Evolutionary conservation across 2,329 filamentous ascomycete genomes (phyloP).

Genomic region (Cladophialophora chaetospira): DNA sequence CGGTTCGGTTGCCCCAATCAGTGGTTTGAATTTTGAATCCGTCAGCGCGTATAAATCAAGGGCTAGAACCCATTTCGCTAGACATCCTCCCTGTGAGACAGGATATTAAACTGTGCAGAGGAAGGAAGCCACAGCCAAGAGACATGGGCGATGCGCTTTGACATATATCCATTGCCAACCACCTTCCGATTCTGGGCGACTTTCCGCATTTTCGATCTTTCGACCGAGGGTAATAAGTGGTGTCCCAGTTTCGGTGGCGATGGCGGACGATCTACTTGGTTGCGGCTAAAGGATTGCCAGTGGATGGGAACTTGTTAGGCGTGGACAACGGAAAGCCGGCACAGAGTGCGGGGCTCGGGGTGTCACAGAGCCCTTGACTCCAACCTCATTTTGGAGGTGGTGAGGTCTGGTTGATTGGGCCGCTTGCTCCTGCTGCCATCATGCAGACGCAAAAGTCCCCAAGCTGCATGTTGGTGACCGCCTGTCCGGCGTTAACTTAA

Average conservation of each 20-base stretch:
- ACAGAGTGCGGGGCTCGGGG: neutral
- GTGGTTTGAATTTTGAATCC: no score
- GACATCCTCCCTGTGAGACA: neutral
- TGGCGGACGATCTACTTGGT: neutral
- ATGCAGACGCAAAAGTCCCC: no score
- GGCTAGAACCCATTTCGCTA: neutral
- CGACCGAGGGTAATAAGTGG: conserved; percentile 4
- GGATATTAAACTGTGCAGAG: neutral
- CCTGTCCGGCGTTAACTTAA: no score
- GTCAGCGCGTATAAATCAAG: neutral
- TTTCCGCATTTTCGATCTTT: neutral
- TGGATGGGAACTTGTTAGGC: no score
- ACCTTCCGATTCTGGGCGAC: neutral
- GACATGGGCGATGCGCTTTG: neutral
- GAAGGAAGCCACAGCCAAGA: neutral
- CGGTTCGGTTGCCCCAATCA: neutral
- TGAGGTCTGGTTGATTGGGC: no score
- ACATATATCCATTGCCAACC: neutral
- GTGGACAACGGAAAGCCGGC: neutral
- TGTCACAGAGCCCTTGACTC: neutral
- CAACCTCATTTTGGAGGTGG: no score
- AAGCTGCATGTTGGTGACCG: no score
- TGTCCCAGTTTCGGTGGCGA: conserved; percentile 1
- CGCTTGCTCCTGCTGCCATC: no score
- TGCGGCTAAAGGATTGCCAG: neutral